Evolutionary conservation across 2,329 filamentous ascomycete genomes (phyloP), one percentile per base, ranked within the genome.

Genomic region (Didymella exigua): DNA sequence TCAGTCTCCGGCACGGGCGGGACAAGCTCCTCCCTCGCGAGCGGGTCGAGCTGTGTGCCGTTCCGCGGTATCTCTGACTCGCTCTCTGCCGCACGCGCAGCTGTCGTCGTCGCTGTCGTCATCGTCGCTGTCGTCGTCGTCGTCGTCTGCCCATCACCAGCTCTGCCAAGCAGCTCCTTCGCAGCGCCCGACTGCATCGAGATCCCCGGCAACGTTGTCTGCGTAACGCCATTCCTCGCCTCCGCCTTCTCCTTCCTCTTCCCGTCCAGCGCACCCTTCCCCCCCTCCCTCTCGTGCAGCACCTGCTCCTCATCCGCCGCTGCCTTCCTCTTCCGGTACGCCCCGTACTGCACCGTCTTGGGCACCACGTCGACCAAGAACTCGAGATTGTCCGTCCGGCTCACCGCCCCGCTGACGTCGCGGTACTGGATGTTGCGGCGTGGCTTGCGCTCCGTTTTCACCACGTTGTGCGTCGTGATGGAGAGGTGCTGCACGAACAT

Each of bases 401-500:
- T 85, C 50, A 98, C 88, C 24, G 95, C 93, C 68, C 86, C 90
- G 64, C 93, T 91, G 36, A 99, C 83, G 76, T 99, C 95, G 71
- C 91, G 91, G 80, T 99, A 99, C 75, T 98, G 95, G 59, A 99
- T 89, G 70, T 96, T 97, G 57, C 93, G 87, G 52, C 95, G 84
- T 5, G 93, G 93, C 75, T 98, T 98, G 66, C 89, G 86, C 77
- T 98, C 95, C 1, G 92, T 84, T 71, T 95, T 96, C 67, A 93
- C 89, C 68, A 96, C 90, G 68, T 90, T 93, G 73, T 96, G 88
- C 23, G 89, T 88, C 74, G 96, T 90, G 59, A 89, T 84, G 18
- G 93, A 87, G 23, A 99, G 84, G 74, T 98, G 89, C 75, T 96
- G 91, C 63, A 99, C 88, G 78, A 99, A 98, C 83, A 96, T 88